A percentile compares a stretch with the other conserved stretches of the same genome.
These are phyloP conservation scores for Phialocephala subalpina DNA, from an alignment of 2,329 filamentous ascomycete species.

Conservation along the genomic window DNA sequence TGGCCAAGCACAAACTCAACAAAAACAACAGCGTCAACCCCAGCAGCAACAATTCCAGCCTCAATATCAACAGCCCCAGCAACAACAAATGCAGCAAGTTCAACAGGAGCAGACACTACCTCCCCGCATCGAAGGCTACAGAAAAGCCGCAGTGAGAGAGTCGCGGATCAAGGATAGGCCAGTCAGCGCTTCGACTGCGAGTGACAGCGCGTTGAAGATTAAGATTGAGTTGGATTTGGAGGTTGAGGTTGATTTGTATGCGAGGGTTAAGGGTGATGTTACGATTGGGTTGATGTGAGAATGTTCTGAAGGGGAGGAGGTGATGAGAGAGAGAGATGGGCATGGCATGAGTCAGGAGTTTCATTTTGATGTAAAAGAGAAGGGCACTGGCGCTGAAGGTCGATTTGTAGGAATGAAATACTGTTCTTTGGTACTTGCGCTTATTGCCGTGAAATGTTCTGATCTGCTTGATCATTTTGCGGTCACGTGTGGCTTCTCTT, in stretches of 20 bases:
- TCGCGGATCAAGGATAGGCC: conserved; percentile 34
- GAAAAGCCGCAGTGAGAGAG: conserved; percentile 27
- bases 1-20: neutral
- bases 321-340: no score
- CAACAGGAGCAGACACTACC: neutral
- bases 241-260: conserved; percentile 35
- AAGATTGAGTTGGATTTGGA: conserved; percentile 37
- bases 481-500: no score
- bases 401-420: no score
- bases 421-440: no score
- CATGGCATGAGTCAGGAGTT: no score
- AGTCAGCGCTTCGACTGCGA: conserved; percentile 3
- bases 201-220: conserved; percentile 30
- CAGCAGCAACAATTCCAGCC: neutral
- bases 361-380: no score
- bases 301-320: no score
- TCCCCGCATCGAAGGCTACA: conserved; percentile 11
- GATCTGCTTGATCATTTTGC: no score
- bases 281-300: conserved; percentile 29
- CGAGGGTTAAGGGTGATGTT: conserved; percentile 33
- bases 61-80: neutral
- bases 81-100: neutral
- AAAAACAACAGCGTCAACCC: neutral
- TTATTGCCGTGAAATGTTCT: no score
- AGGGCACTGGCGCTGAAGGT: no score